Evolutionary conservation across 352 stramenopile species (phyloP).

Genomic region (Peronospora belbahrii): DNA sequence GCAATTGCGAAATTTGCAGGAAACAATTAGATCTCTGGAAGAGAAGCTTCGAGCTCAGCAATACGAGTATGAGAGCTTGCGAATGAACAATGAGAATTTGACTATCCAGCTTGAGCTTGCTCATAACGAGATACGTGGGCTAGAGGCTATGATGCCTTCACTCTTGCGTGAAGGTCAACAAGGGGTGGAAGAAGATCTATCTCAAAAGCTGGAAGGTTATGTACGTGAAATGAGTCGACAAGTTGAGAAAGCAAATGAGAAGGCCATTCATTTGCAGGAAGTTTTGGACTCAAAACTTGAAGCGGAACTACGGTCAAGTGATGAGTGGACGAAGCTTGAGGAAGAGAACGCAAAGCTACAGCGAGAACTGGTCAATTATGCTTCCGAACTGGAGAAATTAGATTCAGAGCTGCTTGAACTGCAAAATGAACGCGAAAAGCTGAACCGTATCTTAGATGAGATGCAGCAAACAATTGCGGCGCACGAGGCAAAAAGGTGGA

Average conservation of each 20-base stretch:
- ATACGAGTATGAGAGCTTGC: constrained; percentile 25
- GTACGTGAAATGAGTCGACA: constrained; percentile 32
- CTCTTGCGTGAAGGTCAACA: constrained; percentile 19
- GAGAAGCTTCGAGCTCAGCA: constrained; percentile 31
- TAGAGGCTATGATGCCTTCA: constrained; percentile 22
- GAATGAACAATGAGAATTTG: constrained; percentile 28
- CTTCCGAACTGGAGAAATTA: constrained; percentile 18
- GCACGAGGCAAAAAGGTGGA: constrained; percentile 24
- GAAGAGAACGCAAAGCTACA: constrained; percentile 22
- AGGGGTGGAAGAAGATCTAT: constrained; percentile 25
- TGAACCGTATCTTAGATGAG: constrained; percentile 28
- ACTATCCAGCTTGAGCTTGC: constrained; percentile 27
- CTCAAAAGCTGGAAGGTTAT: constrained; percentile 35
- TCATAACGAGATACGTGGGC: constrained; percentile 29
- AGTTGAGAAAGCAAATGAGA: constrained; percentile 37
- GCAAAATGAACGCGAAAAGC: constrained; percentile 45
- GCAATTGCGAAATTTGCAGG: constrained; percentile 31
- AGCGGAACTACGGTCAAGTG: constrained; percentile 15
- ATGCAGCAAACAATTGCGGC: constrained; percentile 34
- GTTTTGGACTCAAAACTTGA: constrained; percentile 26
- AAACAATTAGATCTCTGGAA: constrained; percentile 23
- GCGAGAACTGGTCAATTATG: constrained; percentile 20
- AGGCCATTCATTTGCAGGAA: constrained; percentile 34
- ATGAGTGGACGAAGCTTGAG: constrained; percentile 20
- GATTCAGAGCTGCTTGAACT: constrained; percentile 28